Evolutionary conservation across 2,329 filamentous ascomycete genomes (phyloP), one percentile per base, ranked within the genome.

Genomic region (Geoglossum cookeanum): DNA sequence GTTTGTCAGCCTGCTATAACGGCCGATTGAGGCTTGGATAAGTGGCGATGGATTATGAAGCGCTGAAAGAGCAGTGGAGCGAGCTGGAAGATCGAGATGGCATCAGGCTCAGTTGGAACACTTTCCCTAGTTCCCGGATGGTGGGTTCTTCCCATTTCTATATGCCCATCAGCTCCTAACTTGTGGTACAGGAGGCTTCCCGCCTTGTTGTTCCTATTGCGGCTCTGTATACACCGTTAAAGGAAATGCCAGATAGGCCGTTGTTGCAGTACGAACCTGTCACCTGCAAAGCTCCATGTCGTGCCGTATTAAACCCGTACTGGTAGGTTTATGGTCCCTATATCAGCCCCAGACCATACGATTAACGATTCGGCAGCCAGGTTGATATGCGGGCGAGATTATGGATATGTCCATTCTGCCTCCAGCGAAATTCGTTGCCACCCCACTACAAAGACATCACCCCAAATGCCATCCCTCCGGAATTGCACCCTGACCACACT

Each of bases 91-190:
- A 98, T 68, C 83, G 87, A 64, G 92, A 98, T 81, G 92, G 92
- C 60, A 81, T 97, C 67, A 84, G 92, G 61, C 78, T 98, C 63
- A 96, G 91, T 73, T 98, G 92, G 92, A 98, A 98, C 70, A 94
- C 94, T 60, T 94, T 98, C 67, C 92, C 92, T 55, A 96, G 90
- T 75, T 91, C 91, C 67, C 88, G 92, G 69, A 96, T 98, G 89
- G 90, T 88, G 65, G 65, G 78, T 73, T 58, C 60, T 57, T 58
- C 39, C 48, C 47, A 37, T 55, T 55, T 59, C 60, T 52, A 22
- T 58, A 52, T 53, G 51, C 44, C 44, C 9, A 60, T 51, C 62
- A 59, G 48, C 58, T 55, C 53, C 13, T 32, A 39, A 53, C 15
- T 3, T 61, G 37, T 55, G 35, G n/a, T 63, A 62, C 65, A 94